A percentile compares a stretch with the other conserved stretches of the same genome.
These are phyloP conservation scores for Pseudogymnoascus destructans DNA, from an alignment of 2,329 filamentous ascomycete species.

Conservation along the genomic window DNA sequence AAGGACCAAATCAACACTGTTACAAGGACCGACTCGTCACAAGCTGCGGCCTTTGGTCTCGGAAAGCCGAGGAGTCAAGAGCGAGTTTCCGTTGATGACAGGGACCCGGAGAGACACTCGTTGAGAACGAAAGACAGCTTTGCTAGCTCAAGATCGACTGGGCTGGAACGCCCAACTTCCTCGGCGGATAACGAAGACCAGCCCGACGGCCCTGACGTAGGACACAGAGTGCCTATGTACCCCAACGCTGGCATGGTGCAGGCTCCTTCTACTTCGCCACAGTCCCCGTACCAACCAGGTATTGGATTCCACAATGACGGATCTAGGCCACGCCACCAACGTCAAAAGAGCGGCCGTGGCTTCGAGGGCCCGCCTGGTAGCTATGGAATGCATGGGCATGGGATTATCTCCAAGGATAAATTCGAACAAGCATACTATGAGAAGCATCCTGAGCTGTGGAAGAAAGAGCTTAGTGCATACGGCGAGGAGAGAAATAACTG, in stretches of 20 bases:
- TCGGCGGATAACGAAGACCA: slow-evolving; percentile 56
- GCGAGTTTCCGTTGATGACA: slow-evolving; percentile 34
- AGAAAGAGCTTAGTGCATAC: slow-evolving; percentile 55
- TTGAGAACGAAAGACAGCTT: slow-evolving; percentile 52
- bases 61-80: slow-evolving; percentile 42
- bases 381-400: slow-evolving; percentile 87
- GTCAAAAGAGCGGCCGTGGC: slow-evolving; percentile 60
- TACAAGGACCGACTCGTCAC: slow-evolving; percentile 81
- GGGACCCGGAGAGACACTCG: slow-evolving; percentile 35
- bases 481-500: slow-evolving; percentile 50
- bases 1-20: slow-evolving; percentile 73
- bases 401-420: slow-evolving; percentile 59
- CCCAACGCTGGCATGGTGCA: slow-evolving; percentile 89
- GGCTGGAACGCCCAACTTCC: slow-evolving; percentile 40
- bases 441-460: slow-evolving; percentile 72
- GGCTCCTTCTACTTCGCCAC: slow-evolving; percentile 69
- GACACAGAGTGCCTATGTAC: slow-evolving; percentile 86
- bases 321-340: slow-evolving; percentile 43
- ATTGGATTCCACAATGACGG: slow-evolving; percentile 42
- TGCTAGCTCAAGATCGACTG: slow-evolving; percentile 32
- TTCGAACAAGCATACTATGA: slow-evolving; percentile 87
- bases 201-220: slow-evolving; percentile 75
- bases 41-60: slow-evolving; percentile 73
- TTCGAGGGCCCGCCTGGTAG: slow-evolving; percentile 69
- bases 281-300: slow-evolving; percentile 20